Conservation (phyloP, 257 asterid genomes). For the Galeopsis tetrahit region DNA sequence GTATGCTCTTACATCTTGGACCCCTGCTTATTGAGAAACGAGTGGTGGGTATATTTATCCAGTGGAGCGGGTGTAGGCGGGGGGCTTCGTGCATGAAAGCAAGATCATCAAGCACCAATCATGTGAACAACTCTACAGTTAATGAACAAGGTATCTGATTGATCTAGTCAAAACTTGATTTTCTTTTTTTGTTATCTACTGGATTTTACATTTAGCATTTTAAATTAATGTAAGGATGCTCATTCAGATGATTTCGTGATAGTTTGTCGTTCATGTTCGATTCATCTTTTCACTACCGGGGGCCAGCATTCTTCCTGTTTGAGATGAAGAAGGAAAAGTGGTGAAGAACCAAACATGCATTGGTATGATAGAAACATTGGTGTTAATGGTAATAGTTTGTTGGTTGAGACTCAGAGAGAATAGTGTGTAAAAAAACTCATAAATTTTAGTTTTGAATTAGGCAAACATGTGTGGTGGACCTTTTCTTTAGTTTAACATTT, state of each 20-base stretch:
- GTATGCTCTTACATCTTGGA: constrained; percentile 50
- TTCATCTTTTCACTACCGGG: constrained; percentile 8
- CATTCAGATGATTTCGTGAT: not conserved
- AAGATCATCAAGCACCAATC: constrained; percentile 15
- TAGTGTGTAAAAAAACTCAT: too few relatives aligned
- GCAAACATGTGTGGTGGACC: too few relatives aligned
- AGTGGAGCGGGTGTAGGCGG: not conserved
- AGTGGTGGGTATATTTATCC: too few relatives aligned
- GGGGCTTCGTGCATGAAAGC: not conserved
- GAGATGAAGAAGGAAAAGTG: not conserved
- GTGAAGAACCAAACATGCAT: not conserved
- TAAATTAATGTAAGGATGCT: not conserved
- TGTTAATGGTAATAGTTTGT: constrained; percentile 1
- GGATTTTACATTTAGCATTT: not conserved
- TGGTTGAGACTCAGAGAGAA: not conserved
- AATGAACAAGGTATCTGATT: constrained; percentile 12
- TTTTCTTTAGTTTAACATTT: constrained; percentile 23
- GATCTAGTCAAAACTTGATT: constrained; percentile 1
- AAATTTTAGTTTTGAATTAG: too few relatives aligned
- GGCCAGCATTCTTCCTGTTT: not conserved
- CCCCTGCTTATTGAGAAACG: constrained; percentile 31
- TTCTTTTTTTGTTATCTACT: not conserved
- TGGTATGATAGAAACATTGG: not conserved
- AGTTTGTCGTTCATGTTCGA: not conserved
- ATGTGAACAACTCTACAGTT: not conserved